Evolutionary conservation across 2,329 filamentous ascomycete species (phyloP).

Genomic region (Alternaria triticimaculans): DNA sequence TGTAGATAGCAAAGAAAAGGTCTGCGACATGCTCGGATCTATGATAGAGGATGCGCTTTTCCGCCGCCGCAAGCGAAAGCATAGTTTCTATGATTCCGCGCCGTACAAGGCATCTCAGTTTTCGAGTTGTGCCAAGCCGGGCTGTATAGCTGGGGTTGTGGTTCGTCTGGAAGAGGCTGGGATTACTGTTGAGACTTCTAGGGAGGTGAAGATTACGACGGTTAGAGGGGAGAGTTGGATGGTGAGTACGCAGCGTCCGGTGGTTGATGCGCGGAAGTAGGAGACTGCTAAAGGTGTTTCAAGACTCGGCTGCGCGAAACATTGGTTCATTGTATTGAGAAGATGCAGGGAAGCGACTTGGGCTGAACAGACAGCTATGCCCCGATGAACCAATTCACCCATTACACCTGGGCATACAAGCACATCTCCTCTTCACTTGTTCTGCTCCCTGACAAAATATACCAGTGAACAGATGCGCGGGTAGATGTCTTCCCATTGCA

Average conservation of each 20-base stretch:
- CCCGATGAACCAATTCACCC: no score
- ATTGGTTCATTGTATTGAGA: no score
- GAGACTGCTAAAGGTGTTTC: no score
- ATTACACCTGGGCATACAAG: no score
- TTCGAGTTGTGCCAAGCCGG: not conserved
- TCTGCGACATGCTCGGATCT: accelerated
- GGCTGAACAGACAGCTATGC: accelerated
- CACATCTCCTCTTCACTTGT: no score
- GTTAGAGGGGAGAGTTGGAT: not conserved
- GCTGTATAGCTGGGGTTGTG: not conserved
- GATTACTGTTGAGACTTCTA: not conserved
- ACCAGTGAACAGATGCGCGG: no score
- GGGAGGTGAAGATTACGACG: not conserved
- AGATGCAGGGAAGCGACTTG: no score
- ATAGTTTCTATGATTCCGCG: not conserved
- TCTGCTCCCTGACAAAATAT: no score
- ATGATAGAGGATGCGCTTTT: not conserved
- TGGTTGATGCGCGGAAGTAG: not conserved
- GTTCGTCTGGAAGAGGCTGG: not conserved
- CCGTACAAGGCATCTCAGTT: not conserved
- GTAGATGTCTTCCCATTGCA: no score
- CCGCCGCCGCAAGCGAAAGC: not conserved
- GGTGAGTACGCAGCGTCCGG: not conserved
- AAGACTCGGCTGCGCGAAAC: no score
- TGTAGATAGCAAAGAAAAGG: accelerated